Percentiles rank a stretch among this genome's conserved stretches.
These are phyloP conservation scores for Nitzschia putrida DNA, from an alignment of 108 stramenopile genomes.

Conservation along the genomic window DNA sequence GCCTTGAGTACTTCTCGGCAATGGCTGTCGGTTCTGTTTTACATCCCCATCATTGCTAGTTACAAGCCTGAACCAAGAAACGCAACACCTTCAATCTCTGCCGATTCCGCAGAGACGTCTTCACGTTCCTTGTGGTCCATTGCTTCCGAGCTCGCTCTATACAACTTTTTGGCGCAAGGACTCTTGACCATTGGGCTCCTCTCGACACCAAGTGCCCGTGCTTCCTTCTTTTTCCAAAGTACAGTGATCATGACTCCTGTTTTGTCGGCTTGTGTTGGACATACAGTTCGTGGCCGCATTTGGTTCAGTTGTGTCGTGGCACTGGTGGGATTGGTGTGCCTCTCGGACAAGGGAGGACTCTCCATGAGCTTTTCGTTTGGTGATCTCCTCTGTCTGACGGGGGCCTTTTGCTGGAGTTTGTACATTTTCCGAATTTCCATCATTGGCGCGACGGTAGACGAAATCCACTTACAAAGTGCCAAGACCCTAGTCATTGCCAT, in stretches of 20 bases:
- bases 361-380: conserved; percentile 35
- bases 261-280: conserved; percentile 51
- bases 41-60: conserved; percentile 40
- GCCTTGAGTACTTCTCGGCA: conserved; percentile 51
- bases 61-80: not conserved
- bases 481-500: conserved; percentile 53
- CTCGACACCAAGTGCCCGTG: conserved; percentile 52
- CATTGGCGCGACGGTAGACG: conserved; percentile 46
- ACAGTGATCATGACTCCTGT: conserved; percentile 69
- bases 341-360: conserved; percentile 31
- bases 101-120: not conserved
- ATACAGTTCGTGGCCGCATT: conserved; percentile 40
- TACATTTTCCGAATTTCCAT: conserved; percentile 60
- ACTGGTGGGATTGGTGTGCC: conserved; percentile 44
- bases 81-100: not conserved
- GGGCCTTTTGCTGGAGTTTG: conserved; percentile 63
- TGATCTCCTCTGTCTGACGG: conserved; percentile 55
- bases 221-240: conserved; percentile 65
- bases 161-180: conserved; percentile 63
- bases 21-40: conserved; percentile 47
- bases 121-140: conserved; percentile 38
- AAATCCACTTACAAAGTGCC: conserved; percentile 45
- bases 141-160: conserved; percentile 60
- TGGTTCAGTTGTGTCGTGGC: conserved; percentile 60
- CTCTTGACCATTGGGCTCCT: conserved; percentile 56